These are phyloP conservation scores for Dissophora ornata DNA, from an alignment of 192 early-diverging fungal genomes.

Conservation along the genomic window DNA sequence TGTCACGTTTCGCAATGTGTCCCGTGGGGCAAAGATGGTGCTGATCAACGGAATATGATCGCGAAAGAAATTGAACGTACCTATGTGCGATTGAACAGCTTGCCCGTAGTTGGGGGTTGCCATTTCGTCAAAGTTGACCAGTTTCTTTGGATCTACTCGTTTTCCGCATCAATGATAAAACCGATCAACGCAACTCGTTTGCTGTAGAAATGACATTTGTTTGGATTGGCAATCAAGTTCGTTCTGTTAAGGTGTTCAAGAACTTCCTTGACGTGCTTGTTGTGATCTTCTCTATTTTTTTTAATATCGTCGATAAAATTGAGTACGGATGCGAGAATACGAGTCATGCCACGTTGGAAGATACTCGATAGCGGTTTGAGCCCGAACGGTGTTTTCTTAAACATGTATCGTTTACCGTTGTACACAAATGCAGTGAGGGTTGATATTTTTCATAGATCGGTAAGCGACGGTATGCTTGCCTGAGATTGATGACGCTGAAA, in stretches of 20 bases:
- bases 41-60: conserved; percentile 22
- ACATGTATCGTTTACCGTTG: neutral
- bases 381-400: too few species aligned
- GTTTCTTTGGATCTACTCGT: conserved; percentile 20
- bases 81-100: conserved; percentile 27
- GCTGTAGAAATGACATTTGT: conserved; percentile 36
- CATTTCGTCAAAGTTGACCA: conserved; percentile 28
- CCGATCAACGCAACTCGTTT: conserved; percentile 12
- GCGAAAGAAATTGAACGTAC: conserved; percentile 35
- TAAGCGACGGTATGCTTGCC: conserved; percentile 4
- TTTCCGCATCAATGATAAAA: conserved; percentile 5
- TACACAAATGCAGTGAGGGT: neutral
- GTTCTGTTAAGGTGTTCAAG: conserved; percentile 20
- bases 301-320: conserved; percentile 16
- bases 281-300: conserved; percentile 1
- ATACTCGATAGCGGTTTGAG: neutral
- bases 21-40: conserved; percentile 11
- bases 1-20: conserved; percentile 18
- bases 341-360: conserved; percentile 6
- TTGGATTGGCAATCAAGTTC: conserved; percentile 18
- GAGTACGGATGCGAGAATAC: neutral
- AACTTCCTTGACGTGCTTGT: neutral
- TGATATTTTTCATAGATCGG: conserved; percentile 5
- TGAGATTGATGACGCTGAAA: conserved; percentile 2
- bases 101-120: conserved; percentile 13